Evolutionary conservation across 345 rosid species (phyloP), one percentile per base, ranked within the genome.

Genomic region (Sisymbrium irio): DNA sequence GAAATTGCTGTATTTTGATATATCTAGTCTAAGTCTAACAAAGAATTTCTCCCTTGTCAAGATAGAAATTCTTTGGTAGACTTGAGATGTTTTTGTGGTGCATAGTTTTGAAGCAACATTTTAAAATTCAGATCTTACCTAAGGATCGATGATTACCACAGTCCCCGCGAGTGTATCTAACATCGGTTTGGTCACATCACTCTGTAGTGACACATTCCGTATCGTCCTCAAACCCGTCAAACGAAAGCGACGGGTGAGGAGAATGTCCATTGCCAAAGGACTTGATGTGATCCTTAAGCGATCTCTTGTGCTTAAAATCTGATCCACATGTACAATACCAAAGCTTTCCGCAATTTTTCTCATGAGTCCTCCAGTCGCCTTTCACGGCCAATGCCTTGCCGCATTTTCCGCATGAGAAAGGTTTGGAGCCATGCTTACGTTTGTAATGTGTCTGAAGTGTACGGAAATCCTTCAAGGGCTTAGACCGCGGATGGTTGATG

Each of bases 381-480:
- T 91, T 82, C 28, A 95, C 99, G 0, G 99, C 99, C 45, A 95
- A 85, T 4, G 92, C 86, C 78, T 95, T 95, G 35, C 92, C 91
- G 61, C 99, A 95, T 81, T 92, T 92, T 8, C 94, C 80, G 65
- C 99, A 95, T 85, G 86, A 81, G 65, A 92, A 95, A 2, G 98
- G 96, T 66, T 92, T 95, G 58, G 90, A 85, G 44, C 99, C 99
- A 76, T 95, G 99, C 77, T 90, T 95, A 53, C 99, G 83, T 81
- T 92, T 95, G 94, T 92, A 95, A 81, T 95, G 99, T 3, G 99
- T 95, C 73, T 95, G 99, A 58, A 95, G 98, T 19, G 99, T 95
- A 57, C 99, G 76, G 57, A 95, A 95, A 61, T 95, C 99, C 60
- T 92, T 95, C 66, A 95, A 86, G 2, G 98, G 96, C 60, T 88